Evolutionary conservation across 352 stramenopile genomes (phyloP), one percentile per base, ranked within the genome.

Genomic region (Pythium grandisporangium): DNA sequence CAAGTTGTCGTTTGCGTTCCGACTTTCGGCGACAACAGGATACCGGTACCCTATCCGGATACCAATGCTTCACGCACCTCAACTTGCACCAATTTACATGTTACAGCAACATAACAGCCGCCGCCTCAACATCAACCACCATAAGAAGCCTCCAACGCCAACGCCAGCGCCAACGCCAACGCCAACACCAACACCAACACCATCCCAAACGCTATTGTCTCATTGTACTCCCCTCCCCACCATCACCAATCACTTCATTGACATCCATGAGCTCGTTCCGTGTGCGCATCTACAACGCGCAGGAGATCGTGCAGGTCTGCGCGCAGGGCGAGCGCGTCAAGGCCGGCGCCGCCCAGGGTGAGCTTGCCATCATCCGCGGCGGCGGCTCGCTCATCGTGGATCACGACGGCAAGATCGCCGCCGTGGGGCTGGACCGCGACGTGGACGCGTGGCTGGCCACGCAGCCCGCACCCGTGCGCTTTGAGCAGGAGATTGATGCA

Each of bases 211-310:
- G 30, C 8, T 19, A 8, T 22, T 25, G 17, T 22, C 16, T 11
- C 33, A 39, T 21, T 39, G 16, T 23, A 19, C 35, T 29, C 35
- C 8, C 21, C 37, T 32, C 37, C 1, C 22, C n/a, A n/a, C n/a
- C n/a, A n/a, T n/a, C n/a, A n/a, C n/a, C n/a, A n/a, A n/a, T n/a
- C n/a, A n/a, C n/a, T n/a, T n/a, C n/a, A n/a, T n/a, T n/a, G n/a
- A n/a, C n/a, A n/a, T n/a, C n/a, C 30, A 88, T 88, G 71, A 85
- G 69, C 52, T 72, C 65, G 21, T 89, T 83, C 61, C 75, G 67
- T 38, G 63, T 89, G 19, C 70, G 66, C 45, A 72, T 89, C 43
- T 45, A 32, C 26, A 80, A 83, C 58, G 72, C 72, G 30, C 44
- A 53, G 37, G 60, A 89, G 56, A 67, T 89, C 41, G 76, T 89